These are phyloP conservation scores for Botrytis elliptica DNA, from an alignment of 2,329 filamentous ascomycete species.

Conservation along the genomic window DNA sequence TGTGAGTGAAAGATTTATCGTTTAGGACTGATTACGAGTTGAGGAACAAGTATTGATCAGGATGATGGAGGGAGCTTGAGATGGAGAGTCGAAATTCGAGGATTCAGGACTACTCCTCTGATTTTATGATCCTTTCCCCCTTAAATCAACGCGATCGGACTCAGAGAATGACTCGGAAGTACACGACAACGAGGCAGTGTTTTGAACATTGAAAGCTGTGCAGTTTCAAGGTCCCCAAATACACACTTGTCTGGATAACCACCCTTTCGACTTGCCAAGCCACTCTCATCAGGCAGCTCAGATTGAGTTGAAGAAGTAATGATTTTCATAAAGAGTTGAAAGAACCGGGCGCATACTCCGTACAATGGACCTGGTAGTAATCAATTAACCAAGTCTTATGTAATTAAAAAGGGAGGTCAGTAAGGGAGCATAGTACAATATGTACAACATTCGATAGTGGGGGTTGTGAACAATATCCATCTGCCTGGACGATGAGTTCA, in stretches of 20 bases:
- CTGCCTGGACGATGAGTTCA: neutral
- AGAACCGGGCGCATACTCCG: neutral
- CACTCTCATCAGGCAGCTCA: neutral
- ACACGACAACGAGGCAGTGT: neutral
- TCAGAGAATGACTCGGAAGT: neutral
- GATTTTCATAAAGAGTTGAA: neutral
- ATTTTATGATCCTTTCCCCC: neutral
- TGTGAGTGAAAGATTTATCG: no score
- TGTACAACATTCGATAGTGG: neutral
- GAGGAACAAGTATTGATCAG: neutral
- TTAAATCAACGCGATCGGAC: neutral
- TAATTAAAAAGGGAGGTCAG: neutral
- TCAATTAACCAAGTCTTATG: neutral
- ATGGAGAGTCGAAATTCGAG: neutral
- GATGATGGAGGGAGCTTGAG: neutral
- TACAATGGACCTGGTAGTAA: neutral
- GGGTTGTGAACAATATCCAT: neutral
- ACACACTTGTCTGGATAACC: neutral
- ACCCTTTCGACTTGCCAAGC: constrained; percentile 1
- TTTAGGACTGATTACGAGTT: neutral
- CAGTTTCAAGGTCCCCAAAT: neutral
- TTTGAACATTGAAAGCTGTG: neutral
- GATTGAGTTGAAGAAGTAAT: neutral
- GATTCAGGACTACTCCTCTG: neutral
- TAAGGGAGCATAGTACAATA: neutral